These are phyloP conservation scores for Viola pubescens DNA, from an alignment of 441 rosid species.

Conservation along the genomic window DNA sequence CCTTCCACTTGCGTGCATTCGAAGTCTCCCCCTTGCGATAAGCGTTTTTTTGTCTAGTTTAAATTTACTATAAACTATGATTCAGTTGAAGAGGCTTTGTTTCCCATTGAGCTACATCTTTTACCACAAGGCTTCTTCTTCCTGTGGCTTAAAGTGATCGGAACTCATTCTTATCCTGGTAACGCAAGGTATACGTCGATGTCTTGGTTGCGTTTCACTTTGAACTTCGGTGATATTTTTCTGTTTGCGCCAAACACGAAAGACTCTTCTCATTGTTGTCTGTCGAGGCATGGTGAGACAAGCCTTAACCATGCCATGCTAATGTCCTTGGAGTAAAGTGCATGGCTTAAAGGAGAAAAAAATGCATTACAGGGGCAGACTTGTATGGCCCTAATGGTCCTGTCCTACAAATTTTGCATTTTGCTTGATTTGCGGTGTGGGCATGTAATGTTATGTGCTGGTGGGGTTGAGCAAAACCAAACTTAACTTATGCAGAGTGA, in stretches of 20 bases:
- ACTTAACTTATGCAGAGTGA: neutral
- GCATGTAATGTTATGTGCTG: neutral
- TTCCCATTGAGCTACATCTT: too few relatives aligned
- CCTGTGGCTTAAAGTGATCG: too few relatives aligned
- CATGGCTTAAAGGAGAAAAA: conserved; percentile 1
- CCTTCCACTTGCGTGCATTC: neutral
- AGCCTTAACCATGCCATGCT: neutral
- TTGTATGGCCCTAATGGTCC: conserved; percentile 12
- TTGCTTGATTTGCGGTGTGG: neutral
- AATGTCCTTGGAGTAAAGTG: conserved; percentile 2
- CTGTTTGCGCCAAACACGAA: neutral
- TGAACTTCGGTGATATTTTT: neutral
- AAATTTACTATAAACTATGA: too few relatives aligned
- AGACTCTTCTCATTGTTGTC: neutral
- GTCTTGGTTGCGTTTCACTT: neutral
- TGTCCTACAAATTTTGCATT: too few relatives aligned
- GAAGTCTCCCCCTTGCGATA: neutral
- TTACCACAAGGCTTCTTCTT: too few relatives aligned
- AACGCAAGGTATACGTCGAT: too few relatives aligned
- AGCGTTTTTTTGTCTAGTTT: too few relatives aligned
- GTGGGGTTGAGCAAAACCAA: neutral
- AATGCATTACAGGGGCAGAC: neutral
- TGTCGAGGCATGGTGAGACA: conserved; percentile 1
- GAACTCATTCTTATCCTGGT: too few relatives aligned
- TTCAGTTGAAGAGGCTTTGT: too few relatives aligned